These are phyloP conservation scores for Gaultheria prostrata DNA, from an alignment of 148 eudicot species.

Conservation along the genomic window DNA sequence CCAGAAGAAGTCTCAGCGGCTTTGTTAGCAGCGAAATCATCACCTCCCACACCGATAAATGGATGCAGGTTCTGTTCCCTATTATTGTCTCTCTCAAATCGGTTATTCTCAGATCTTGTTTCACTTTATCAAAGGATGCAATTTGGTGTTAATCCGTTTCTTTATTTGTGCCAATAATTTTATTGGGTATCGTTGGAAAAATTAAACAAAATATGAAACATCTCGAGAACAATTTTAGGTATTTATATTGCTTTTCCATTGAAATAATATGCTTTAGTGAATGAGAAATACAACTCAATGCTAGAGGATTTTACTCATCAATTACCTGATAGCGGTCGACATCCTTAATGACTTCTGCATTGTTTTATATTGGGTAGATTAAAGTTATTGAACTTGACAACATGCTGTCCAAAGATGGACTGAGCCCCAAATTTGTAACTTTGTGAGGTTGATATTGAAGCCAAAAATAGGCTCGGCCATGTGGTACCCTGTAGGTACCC, in stretches of 20 bases:
- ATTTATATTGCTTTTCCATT: neutral
- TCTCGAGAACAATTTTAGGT: neutral
- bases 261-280: neutral
- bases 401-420: neutral
- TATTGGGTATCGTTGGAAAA: too few species aligned
- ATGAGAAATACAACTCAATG: neutral
- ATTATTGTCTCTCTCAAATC: neutral
- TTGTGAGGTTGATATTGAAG: neutral
- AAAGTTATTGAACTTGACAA: neutral
- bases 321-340: neutral
- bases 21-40: slow-evolving; percentile 46
- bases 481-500: too few species aligned
- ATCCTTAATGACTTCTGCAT: neutral
- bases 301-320: neutral
- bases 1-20: slow-evolving; percentile 44
- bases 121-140: neutral
- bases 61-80: slow-evolving; percentile 66
- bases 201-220: neutral
- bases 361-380: too few species aligned
- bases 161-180: neutral
- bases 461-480: too few species aligned
- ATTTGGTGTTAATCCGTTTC: neutral
- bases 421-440: neutral
- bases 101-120: slow-evolving; percentile 1
- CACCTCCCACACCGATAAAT: slow-evolving; percentile 78